Base-by-base conservation (phyloP, 225 moss, liverwort and hornwort genomes). In the Marchantia paleacea region DNA sequence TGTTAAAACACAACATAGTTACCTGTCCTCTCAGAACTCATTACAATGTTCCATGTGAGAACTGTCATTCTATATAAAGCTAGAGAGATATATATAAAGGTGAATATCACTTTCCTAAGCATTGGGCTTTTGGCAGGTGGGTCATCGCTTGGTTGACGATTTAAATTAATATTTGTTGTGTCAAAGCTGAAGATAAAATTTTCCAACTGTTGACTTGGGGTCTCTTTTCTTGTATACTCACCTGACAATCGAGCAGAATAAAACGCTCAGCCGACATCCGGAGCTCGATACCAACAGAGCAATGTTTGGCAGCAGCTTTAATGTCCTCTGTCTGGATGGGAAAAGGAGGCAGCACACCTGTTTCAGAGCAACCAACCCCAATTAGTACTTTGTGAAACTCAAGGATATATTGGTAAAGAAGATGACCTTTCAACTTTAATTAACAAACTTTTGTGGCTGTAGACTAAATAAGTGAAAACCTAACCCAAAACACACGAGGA, bases 251-350 rank as follows among this genome's bases (percentile, higher is more conserved):
- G 22, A 99, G 80, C 39, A 99, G 91, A 76, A 99, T 90, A 55
- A 99, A 82, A 51, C 97, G 95, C 86, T 99, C 97, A 20, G 89
- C 89, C 71, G 91, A 89, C 82, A 99, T 84, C 68, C 97, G 95
- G 70, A 99, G 89, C 85, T 99, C 97, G 78, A 99, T 89, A 14
- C 97, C 97, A n/a, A 91, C 91, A 22, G 93, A 92, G 85, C 93
- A 93, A 79, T 99, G 97, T 80, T 87, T 89, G 7, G 97, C 95
- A 75, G 74, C 85, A n/a, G 92, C 90, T 72, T 90, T 91, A 13
- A 85, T 90, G 57, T 99, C 97, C 82, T 93, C 97, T 24, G 95
- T 87, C 82, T 93, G 95, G n/a, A 85, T 85, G 51, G 82, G 85
- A 19, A 99, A 99, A 10, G 93, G 92, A 28, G 93, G 92, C 75